Evolutionary conservation across 78 protist genomes (phyloP), one percentile per base, ranked within the genome.

Genomic region (Dictyostelium brefeldianum): DNA sequence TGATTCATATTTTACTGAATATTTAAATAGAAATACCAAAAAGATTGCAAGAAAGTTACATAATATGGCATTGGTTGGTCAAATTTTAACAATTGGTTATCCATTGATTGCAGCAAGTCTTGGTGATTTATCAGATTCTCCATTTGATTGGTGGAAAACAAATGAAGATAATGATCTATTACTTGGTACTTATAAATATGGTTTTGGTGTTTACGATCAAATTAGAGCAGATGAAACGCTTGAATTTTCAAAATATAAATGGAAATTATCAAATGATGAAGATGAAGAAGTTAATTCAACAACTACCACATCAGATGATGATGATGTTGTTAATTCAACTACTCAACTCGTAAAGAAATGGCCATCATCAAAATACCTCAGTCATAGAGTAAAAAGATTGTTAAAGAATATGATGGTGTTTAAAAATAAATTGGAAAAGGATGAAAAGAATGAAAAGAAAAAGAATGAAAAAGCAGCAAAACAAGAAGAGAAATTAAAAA

Each of bases 351-450:
- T 43, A 22, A 27, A 62, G 46, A 27, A 75, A 41, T 91, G 95
- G 95, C 95, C 95, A 36, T 83, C 95, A 0, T 41, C 92, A n/a
- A 91, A 91, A 69, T 46, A 36, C 87, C 59, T 46, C 43, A n/a
- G n/a, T n/a, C 69, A 59, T 22, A 15, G 96, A 14, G 59, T 85
- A 22, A 93, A 93, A 74, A 54, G 92, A 69, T 64, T 93, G 10
- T 65, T 74, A 15, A 67, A 92, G 51, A 83, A 80, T 0, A 36
- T n/a, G n/a, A 50, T 93, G 67, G 94, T 25, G 14, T 85, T 47
- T 70, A 81, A 78, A 41, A 83, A 79, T 54, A 53, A 81, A 54
- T 70, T 25, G 27, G 79, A 70, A 47, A 78, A 89, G 75, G 92
- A 85, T 15, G 22, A 62, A 22, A 92, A 77, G 25, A 27, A 51